phyloP scores from a whole-genome alignment of 495 filamentous ascomycete genomes.

The Penicillium crystallinum region DNA sequence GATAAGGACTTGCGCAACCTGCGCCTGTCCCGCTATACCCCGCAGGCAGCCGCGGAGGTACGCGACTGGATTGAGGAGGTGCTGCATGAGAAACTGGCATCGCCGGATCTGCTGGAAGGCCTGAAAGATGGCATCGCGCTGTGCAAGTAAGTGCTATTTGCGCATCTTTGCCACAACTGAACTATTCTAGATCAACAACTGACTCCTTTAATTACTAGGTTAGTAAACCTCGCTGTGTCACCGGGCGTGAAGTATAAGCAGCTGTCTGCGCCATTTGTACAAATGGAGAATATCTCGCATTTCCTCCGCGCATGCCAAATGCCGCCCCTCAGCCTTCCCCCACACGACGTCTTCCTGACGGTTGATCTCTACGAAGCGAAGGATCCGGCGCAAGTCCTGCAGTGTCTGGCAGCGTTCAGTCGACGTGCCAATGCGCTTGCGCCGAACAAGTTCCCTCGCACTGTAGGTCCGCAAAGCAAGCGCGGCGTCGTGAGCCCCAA shows the following conservation, averaged over 20 bases:
- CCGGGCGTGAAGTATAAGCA: slow-evolving; percentile 75
- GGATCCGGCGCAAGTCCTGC: slow-evolving; percentile 93
- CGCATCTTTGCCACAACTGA: background rate
- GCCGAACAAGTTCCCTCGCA: slow-evolving; percentile 63
- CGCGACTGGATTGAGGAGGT: slow-evolving; percentile 81
- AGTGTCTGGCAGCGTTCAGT: slow-evolving; percentile 89
- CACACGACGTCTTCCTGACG: slow-evolving; percentile 95
- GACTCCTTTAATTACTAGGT: slow-evolving; percentile 44
- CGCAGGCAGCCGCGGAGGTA: slow-evolving; percentile 81
- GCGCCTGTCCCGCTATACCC: slow-evolving; percentile 91
- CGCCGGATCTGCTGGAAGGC: slow-evolving; percentile 72
- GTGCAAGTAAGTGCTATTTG: slow-evolving; percentile 65
- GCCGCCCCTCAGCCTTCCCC: slow-evolving; percentile 77
- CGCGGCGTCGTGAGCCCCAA: slow-evolving; percentile 61
- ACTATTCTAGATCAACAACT: slow-evolving; percentile 4
- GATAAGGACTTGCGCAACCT: slow-evolving; percentile 93
- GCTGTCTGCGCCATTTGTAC: slow-evolving; percentile 93
- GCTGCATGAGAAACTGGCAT: slow-evolving; percentile 64
- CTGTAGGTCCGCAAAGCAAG: slow-evolving; percentile 63
- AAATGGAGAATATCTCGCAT: slow-evolving; percentile 99
- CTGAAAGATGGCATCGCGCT: slow-evolving; percentile 86
- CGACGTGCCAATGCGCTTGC: slow-evolving; percentile 74
- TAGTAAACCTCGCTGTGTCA: slow-evolving; percentile 76
- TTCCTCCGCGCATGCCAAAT: slow-evolving; percentile 84
- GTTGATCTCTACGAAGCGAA: slow-evolving; percentile 96